A percentile compares a stretch with the other conserved stretches of the same genome.
phyloP scores from a whole-genome alignment of 495 filamentous ascomycete species.

The Haplographium delicatum region DNA sequence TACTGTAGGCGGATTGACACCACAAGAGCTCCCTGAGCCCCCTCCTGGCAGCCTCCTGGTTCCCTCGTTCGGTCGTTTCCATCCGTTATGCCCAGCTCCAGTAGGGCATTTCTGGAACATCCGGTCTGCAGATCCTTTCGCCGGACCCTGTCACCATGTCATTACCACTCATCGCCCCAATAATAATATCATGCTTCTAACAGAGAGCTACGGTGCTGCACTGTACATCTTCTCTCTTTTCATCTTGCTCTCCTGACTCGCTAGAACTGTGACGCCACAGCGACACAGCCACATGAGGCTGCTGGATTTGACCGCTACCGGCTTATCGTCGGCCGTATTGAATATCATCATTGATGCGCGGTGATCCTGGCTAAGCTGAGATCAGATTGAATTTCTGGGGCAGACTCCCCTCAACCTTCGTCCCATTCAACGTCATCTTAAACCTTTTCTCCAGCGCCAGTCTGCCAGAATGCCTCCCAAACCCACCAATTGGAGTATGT shows the following conservation, averaged over 20 bases:
- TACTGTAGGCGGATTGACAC: no score
- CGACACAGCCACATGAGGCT: slow-evolving; percentile 1
- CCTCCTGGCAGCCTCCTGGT: no score
- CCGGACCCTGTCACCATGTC: no score
- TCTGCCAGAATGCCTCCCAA: slow-evolving; percentile 23
- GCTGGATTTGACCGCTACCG: background rate
- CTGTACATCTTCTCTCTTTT: background rate
- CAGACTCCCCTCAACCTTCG: background rate
- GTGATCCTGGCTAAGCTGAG: slow-evolving; percentile 4
- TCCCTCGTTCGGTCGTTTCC: no score
- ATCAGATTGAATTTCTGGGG: slow-evolving; percentile 1
- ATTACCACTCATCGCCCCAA: no score
- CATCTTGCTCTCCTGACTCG: background rate
- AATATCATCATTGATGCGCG: slow-evolving; percentile 7
- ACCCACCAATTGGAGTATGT: slow-evolving; percentile 28
- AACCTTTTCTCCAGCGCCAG: slow-evolving; percentile 9
- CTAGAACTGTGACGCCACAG: background rate
- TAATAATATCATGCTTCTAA: no score
- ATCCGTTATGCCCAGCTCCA: no score
- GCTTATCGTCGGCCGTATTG: background rate
- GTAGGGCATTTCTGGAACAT: no score
- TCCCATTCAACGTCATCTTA: background rate
- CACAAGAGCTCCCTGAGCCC: no score
- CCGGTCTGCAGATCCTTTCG: no score
- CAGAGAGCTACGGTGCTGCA: background rate